Conservation (phyloP, 352 stramenopile genomes). For the Phytopythium vexans region DNA sequence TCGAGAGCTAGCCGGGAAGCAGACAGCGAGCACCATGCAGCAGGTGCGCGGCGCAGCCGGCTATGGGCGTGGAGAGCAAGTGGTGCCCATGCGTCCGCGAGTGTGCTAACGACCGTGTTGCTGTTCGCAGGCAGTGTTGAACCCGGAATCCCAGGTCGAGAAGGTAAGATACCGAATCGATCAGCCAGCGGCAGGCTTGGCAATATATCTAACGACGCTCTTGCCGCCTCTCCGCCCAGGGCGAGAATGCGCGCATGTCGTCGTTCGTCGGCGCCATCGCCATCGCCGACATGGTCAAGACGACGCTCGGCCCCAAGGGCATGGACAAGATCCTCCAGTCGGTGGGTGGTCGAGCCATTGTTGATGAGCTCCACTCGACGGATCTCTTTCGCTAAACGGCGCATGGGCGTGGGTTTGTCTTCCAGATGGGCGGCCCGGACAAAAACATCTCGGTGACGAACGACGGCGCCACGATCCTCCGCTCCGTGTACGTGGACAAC, state of each 20-base stretch:
- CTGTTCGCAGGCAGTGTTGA: slow-evolving; percentile 50
- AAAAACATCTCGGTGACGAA: slow-evolving; percentile 97
- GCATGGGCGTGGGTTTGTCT: not conserved
- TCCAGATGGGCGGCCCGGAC: slow-evolving; percentile 69
- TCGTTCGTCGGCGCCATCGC: slow-evolving; percentile 99
- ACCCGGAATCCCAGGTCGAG: slow-evolving; percentile 81
- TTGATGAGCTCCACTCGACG: not conserved
- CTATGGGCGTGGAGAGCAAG: too few relatives aligned
- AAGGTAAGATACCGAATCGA: slow-evolving; percentile 29
- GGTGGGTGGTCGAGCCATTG: slow-evolving; percentile 27
- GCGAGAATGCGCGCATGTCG: slow-evolving; percentile 98
- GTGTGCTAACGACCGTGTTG: too few relatives aligned
- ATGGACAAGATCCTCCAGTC: slow-evolving; percentile 99
- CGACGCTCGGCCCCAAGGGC: slow-evolving; percentile 98
- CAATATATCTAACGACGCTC: not conserved
- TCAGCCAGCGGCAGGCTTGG: not conserved
- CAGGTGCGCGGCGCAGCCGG: slow-evolving; percentile 5
- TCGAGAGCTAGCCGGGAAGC: not conserved
- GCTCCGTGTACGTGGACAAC: slow-evolving; percentile 97
- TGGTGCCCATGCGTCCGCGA: too few relatives aligned
- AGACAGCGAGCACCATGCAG: slow-evolving; percentile 6
- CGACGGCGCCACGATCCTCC: slow-evolving; percentile 98
- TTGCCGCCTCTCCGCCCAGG: slow-evolving; percentile 42
- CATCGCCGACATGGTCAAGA: slow-evolving; percentile 99
- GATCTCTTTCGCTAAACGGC: slow-evolving; percentile 1